Percentiles rank a stretch among this genome's conserved stretches.
phyloP scores from a whole-genome alignment of 768 basidiomycete species.

The Xerocomellus amylosporus region DNA sequence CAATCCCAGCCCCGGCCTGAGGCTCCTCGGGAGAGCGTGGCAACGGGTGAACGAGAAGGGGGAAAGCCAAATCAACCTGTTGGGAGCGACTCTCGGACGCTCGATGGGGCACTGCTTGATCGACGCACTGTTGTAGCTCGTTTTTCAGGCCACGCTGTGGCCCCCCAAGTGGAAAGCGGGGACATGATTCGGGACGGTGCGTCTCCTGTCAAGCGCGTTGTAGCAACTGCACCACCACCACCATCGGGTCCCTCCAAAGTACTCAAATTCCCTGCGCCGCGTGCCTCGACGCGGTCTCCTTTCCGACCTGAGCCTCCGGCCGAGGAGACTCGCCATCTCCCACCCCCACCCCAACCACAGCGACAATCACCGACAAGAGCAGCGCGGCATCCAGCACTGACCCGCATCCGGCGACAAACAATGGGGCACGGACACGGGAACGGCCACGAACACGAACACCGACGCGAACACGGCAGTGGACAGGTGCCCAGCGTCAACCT shows the following conservation, averaged over 20 bases:
- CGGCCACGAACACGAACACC: not conserved
- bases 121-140: not conserved
- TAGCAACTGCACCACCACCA: not conserved
- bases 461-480: not conserved
- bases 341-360: not conserved
- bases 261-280: conserved; percentile 17
- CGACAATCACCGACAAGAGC: not conserved
- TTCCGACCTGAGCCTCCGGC: conserved; percentile 14
- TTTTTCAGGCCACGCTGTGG: not conserved
- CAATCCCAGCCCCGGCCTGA: not conserved
- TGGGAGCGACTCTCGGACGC: not conserved
- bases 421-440: not conserved
- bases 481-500: conserved; percentile 25
- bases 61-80: too few relatives aligned
- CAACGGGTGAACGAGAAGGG: not conserved
- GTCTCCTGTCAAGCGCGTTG: conserved; percentile 2
- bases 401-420: conserved; percentile 18
- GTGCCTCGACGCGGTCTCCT: conserved; percentile 16
- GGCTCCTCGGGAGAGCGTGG: not conserved
- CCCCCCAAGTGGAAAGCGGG: not conserved
- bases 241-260: not conserved
- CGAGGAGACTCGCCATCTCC: not conserved
- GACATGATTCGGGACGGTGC: not conserved
- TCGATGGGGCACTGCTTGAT: not conserved
- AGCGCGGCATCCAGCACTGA: conserved; percentile 9